Base-by-base conservation (phyloP, 805 yeast species). In the Scheffersomyces coipomensis region DNA sequence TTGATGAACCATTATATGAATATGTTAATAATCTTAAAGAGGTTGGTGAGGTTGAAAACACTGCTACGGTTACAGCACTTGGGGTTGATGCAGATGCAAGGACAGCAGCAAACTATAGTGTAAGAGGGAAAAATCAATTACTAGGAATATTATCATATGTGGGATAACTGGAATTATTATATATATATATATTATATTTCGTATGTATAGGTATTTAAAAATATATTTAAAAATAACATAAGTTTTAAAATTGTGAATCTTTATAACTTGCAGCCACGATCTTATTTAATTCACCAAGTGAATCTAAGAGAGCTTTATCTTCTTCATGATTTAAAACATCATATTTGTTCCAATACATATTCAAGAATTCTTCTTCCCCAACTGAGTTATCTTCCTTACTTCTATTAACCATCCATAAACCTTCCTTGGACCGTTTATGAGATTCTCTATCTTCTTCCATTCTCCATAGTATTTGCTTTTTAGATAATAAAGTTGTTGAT, bases 401-500 rank as follows among this genome's bases (percentile, higher is more conserved):
- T 42, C 86, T 61, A 23, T 70, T 72, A 1, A 84, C 79, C 8
- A 81, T 74, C 96, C 97, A 88, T 17, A 81, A 68, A 9, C 75
- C 78, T 52, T 91, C 97, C 50, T 90, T 88, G 11, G 85, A 76
- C 47, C 86, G 75, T 56, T 91, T 91, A 53, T 88, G 89, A 33
- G 96, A 70, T 57, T 91, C 99, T 49, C 99, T 70, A 57, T 91
- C 98, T 45, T 84, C 90, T 56, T 91, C 97, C 83, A 91, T 88
- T 43, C 98, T 68, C 26, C 78, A 73, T 13, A 88, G 56, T 13
- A 86, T 79, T 48, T 83, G 88, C 34, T 79, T 60, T 38, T 64
- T 64, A 4, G 73, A 53, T 4, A 67, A 47, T 34, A 58, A 44
- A 19, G 43, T 24, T 24, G 51, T 49, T 18, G 50, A 45, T 25